Evolutionary conservation across 2,329 filamentous ascomycete species (phyloP).

Genomic region (Stagonosporopsis vannaccii): DNA sequence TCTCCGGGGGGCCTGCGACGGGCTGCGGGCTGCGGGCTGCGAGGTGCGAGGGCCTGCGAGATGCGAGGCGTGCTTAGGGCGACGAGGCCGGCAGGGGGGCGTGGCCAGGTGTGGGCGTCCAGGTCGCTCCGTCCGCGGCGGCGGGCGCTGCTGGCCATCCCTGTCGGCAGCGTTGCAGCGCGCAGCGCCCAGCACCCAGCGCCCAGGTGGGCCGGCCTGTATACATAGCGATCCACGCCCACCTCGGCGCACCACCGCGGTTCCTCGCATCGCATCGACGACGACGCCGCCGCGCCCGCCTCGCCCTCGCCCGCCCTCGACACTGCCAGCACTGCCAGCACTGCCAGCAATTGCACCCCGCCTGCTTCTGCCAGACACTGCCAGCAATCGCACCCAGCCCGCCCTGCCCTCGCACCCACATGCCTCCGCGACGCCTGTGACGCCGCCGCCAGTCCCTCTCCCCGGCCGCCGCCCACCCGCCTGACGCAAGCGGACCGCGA

Average conservation of each 20-base stretch:
- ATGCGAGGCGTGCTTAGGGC: slow-evolving; percentile 25
- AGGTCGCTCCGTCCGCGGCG: slow-evolving; percentile 29
- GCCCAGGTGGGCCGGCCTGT: too few species aligned
- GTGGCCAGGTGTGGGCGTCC: slow-evolving; percentile 27
- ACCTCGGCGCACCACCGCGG: slow-evolving; percentile 3
- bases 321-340: too few species aligned
- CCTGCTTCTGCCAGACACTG: too few species aligned
- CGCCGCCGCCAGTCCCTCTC: slow-evolving; percentile 29
- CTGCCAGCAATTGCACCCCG: too few species aligned
- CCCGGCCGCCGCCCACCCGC: slow-evolving; percentile 23
- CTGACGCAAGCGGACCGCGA: slow-evolving; percentile 25
- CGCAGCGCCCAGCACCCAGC: too few species aligned
- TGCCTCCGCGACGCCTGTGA: slow-evolving; percentile 31
- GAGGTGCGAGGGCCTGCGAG: too few species aligned
- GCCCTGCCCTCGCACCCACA: slow-evolving; percentile 20
- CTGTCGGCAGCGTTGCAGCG: slow-evolving; percentile 25
- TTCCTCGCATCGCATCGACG: not conserved
- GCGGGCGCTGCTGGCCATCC: slow-evolving; percentile 26
- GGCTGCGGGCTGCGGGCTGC: too few species aligned
- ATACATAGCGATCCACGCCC: slow-evolving; percentile 36
- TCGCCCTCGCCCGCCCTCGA: too few species aligned
- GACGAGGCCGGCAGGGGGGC: slow-evolving; percentile 19
- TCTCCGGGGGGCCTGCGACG: too few species aligned
- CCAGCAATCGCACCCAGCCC: too few species aligned
- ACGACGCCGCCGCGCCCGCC: too few species aligned